phyloP scores from a whole-genome alignment of 2,329 filamentous ascomycete genomes.

The Allantophomopsis lycopodina region DNA sequence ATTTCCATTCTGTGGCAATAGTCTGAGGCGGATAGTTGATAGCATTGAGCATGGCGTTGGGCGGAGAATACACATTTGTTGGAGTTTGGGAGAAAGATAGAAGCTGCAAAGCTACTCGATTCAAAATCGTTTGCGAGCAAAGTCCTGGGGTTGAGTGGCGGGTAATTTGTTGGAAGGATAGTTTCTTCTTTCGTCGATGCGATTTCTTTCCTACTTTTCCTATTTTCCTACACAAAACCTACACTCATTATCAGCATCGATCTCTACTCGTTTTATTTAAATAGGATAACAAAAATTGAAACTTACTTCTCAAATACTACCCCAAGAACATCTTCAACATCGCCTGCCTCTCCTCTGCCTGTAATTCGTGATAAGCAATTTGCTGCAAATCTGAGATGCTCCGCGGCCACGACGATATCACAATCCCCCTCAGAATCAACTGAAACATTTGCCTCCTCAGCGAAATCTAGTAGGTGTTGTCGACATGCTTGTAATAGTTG shows the following conservation, averaged over 20 bases:
- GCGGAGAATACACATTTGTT: no score
- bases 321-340: constrained; percentile 90
- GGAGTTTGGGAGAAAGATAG: no score
- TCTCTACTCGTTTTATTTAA: neutral
- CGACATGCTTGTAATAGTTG: constrained; percentile 66
- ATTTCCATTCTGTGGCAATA: no score
- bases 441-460: constrained; percentile 35
- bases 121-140: no score
- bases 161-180: no score
- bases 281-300: neutral
- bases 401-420: constrained; percentile 83
- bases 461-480: constrained; percentile 58
- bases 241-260: neutral
- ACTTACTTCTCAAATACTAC: constrained; percentile 90
- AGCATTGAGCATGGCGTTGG: no score
- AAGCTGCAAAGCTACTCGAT: no score
- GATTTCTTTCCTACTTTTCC: neutral
- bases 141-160: no score
- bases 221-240: constrained; percentile 2
- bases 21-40: no score
- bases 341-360: constrained; percentile 69
- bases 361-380: constrained; percentile 76
- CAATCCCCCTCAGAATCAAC: constrained; percentile 31
- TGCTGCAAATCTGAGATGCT: constrained; percentile 72
- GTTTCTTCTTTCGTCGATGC: no score